A percentile compares a stretch with the other conserved stretches of the same genome.
Evolutionary conservation across 768 basidiomycete species (phyloP).

Genomic region (Hortiboletus campestris): DNA sequence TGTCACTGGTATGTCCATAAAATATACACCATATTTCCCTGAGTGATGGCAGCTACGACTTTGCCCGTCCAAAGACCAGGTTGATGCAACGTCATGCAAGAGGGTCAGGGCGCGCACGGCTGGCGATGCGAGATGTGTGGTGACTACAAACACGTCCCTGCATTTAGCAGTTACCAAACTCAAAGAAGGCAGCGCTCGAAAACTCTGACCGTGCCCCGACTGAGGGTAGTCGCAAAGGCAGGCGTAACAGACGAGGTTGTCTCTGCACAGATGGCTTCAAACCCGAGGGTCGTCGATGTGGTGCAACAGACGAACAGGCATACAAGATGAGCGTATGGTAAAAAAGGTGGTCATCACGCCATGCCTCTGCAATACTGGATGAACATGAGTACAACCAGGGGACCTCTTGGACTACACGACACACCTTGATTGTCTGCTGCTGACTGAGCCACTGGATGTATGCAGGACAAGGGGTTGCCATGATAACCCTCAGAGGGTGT

Average conservation of each 20-base stretch:
- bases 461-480: not conserved
- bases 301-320: conserved; percentile 1
- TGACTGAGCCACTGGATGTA: conserved; percentile 1
- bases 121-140: not conserved
- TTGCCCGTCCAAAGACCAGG: not conserved
- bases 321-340: not conserved
- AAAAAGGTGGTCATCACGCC: not conserved
- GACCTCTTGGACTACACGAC: not conserved
- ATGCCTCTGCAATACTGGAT: conserved; percentile 5
- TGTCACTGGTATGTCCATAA: not conserved
- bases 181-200: conserved; percentile 10
- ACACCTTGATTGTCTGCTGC: conserved; percentile 11
- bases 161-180: conserved; percentile 3
- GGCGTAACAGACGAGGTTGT: not conserved
- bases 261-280: conserved; percentile 3
- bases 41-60: not conserved
- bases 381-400: not conserved
- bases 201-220: conserved; percentile 5
- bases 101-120: conserved; percentile 8
- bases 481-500: not conserved
- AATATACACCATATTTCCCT: conserved; percentile 9
- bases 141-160: not conserved
- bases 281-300: conserved; percentile 2
- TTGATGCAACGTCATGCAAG: not conserved
- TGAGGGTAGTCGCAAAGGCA: not conserved